Evolutionary conservation across 2,329 filamentous ascomycete genomes (phyloP).

Genomic region (Diaporthe humulicola): DNA sequence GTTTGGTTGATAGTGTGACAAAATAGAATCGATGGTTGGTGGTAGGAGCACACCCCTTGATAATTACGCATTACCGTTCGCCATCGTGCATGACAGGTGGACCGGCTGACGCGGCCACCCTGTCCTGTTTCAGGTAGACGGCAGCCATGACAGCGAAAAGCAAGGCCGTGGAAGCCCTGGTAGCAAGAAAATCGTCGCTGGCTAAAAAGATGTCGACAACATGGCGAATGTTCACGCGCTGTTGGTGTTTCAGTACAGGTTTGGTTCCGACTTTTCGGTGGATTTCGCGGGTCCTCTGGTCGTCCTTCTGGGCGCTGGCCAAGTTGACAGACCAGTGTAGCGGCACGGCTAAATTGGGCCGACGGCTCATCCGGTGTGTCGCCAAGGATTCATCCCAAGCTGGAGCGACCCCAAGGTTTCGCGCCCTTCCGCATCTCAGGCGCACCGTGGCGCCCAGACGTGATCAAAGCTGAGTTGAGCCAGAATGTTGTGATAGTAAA

Average conservation of each 20-base stretch:
- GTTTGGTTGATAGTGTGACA: slow-evolving; percentile 34
- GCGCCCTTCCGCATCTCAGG: neutral
- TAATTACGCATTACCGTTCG: slow-evolving; percentile 41
- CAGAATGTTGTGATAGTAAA: neutral
- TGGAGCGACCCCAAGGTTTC: slow-evolving; percentile 4
- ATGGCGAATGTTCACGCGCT: neutral
- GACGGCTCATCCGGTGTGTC: slow-evolving; percentile 16
- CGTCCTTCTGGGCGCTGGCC: neutral
- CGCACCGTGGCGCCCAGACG: neutral
- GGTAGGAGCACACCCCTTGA: slow-evolving; percentile 27
- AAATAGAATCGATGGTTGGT: slow-evolving; percentile 28
- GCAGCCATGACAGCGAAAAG: slow-evolving; percentile 15
- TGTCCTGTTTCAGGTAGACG: neutral
- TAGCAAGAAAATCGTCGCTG: slow-evolving; percentile 6
- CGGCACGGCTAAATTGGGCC: slow-evolving; percentile 2
- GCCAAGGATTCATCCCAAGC: slow-evolving; percentile 17
- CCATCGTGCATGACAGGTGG: slow-evolving; percentile 24
- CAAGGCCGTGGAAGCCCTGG: neutral
- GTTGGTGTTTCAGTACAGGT: neutral
- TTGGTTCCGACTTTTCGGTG: slow-evolving; percentile 11
- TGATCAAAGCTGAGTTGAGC: neutral
- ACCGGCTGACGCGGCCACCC: slow-evolving; percentile 20
- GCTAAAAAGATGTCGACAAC: slow-evolving; percentile 9
- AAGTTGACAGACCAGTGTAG: neutral
- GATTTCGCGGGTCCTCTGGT: neutral